Evolutionary conservation across 2,329 filamentous ascomycete genomes (phyloP).

Genomic region (Diplodia seriata): DNA sequence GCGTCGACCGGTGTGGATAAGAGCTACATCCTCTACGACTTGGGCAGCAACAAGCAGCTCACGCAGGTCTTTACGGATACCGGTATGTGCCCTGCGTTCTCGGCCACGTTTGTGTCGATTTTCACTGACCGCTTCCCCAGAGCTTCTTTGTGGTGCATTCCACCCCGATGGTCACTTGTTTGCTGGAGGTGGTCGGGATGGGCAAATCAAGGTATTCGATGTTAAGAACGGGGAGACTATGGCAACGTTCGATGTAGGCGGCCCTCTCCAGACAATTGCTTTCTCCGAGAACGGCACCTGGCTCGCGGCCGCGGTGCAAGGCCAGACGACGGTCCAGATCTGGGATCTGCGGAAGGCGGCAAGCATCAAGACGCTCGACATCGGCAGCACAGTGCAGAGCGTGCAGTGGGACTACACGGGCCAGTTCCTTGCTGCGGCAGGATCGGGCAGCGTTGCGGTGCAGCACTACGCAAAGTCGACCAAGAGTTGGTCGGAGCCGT

Average conservation of each 20-base stretch:
- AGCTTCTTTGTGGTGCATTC: slow-evolving; percentile 79
- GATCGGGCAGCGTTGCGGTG: slow-evolving; percentile 80
- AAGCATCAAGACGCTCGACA: slow-evolving; percentile 83
- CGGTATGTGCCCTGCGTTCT: slow-evolving; percentile 62
- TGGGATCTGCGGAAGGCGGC: slow-evolving; percentile 91
- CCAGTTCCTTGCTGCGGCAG: slow-evolving; percentile 85
- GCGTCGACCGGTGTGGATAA: slow-evolving; percentile 91
- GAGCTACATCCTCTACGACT: slow-evolving; percentile 88
- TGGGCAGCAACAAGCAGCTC: slow-evolving; percentile 70
- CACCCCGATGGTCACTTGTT: slow-evolving; percentile 97
- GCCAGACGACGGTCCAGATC: slow-evolving; percentile 78
- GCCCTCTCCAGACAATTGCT: slow-evolving; percentile 74
- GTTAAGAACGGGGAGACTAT: slow-evolving; percentile 79
- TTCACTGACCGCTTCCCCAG: slow-evolving; percentile 54
- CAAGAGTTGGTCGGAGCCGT: slow-evolving; percentile 88
- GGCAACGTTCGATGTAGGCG: slow-evolving; percentile 70
- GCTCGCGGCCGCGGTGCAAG: slow-evolving; percentile 83
- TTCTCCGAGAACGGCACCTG: slow-evolving; percentile 98
- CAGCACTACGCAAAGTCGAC: slow-evolving; percentile 86
- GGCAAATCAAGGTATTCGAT: slow-evolving; percentile 88
- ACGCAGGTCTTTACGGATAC: slow-evolving; percentile 81
- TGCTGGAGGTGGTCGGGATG: slow-evolving; percentile 79
- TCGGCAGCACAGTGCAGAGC: slow-evolving; percentile 76
- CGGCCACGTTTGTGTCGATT: neutral
- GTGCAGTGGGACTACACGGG: slow-evolving; percentile 94